Percentiles rank a stretch among this genome's conserved stretches.
Evolutionary conservation across 257 asterid species (phyloP).

Genomic region (Solanum virginianum): DNA sequence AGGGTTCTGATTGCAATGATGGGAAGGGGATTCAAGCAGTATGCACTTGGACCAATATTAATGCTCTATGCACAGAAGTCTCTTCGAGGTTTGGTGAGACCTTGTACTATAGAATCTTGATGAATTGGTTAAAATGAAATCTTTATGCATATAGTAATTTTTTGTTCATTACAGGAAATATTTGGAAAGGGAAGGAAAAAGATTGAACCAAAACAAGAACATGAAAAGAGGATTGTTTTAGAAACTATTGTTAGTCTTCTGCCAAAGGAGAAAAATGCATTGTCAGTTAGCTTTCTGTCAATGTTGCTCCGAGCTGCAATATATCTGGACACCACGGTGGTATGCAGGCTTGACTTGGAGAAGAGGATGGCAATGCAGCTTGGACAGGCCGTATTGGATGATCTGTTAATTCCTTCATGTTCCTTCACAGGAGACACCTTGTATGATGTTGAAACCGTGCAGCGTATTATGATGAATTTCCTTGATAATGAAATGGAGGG

Average conservation of each 20-base stretch:
- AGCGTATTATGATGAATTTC: slow-evolving; percentile 47
- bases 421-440: slow-evolving; percentile 58
- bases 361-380: slow-evolving; percentile 64
- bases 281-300: slow-evolving; percentile 77
- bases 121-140: background rate
- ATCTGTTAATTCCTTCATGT: slow-evolving; percentile 60
- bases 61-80: slow-evolving; percentile 82
- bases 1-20: slow-evolving; percentile 71
- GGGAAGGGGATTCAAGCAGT: slow-evolving; percentile 64
- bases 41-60: slow-evolving; percentile 66
- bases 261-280: slow-evolving; percentile 57
- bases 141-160: background rate
- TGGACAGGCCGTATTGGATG: slow-evolving; percentile 72
- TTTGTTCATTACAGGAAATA: slow-evolving; percentile 37
- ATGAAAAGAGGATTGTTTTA: slow-evolving; percentile 66
- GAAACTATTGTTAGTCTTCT: slow-evolving; percentile 81
- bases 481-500: slow-evolving; percentile 44
- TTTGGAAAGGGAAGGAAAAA: slow-evolving; percentile 68
- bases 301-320: slow-evolving; percentile 81
- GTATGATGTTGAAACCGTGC: slow-evolving; percentile 69
- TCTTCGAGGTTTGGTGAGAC: slow-evolving; percentile 92
- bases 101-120: slow-evolving; percentile 10
- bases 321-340: slow-evolving; percentile 65
- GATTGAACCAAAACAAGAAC: slow-evolving; percentile 54
- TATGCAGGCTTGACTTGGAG: slow-evolving; percentile 84